Conservation (phyloP, 1,284 basidiomycete species). For the Rhodotorula sp. region DNA sequence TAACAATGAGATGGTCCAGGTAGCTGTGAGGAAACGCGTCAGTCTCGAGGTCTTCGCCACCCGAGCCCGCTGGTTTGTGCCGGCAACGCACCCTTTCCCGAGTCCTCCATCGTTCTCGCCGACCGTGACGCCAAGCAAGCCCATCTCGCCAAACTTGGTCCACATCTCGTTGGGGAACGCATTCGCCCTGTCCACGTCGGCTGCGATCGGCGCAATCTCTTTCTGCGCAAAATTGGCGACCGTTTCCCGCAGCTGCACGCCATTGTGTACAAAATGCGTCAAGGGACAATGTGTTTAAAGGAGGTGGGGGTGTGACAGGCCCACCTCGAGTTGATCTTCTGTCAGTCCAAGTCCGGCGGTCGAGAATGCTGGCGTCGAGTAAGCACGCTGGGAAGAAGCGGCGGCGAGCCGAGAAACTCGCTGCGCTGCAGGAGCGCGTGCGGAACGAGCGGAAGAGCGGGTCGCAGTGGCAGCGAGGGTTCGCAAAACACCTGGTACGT, state of each 20-base stretch:
- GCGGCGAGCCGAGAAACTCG: slow-evolving; percentile 6
- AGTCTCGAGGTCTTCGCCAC: slow-evolving; percentile 45
- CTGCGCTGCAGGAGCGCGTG: neutral
- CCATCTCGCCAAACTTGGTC: slow-evolving; percentile 83
- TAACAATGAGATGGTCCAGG: slow-evolving; percentile 81
- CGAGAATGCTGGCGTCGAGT: slow-evolving; percentile 56
- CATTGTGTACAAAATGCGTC: neutral
- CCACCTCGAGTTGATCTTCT: slow-evolving; percentile 76
- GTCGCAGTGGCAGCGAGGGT: neutral
- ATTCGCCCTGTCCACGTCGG: slow-evolving; percentile 66
- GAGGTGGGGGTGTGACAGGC: slow-evolving; percentile 35
- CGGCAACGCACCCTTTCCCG: slow-evolving; percentile 22
- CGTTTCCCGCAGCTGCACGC: slow-evolving; percentile 68
- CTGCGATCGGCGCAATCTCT: slow-evolving; percentile 76
- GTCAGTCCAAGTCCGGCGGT: slow-evolving; percentile 59
- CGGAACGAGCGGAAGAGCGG: neutral
- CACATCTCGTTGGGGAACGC: slow-evolving; percentile 63
- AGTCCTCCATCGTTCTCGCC: slow-evolving; percentile 70
- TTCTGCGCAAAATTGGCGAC: slow-evolving; percentile 72
- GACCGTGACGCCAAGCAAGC: slow-evolving; percentile 70
- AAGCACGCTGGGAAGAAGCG: slow-evolving; percentile 62
- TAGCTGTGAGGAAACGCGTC: slow-evolving; percentile 53
- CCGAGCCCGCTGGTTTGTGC: neutral
- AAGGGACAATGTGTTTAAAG: too few species aligned
- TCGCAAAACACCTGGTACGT: neutral